phyloP scores from a whole-genome alignment of 2,329 filamentous ascomycete species.

The Diaporthe helianthi region DNA sequence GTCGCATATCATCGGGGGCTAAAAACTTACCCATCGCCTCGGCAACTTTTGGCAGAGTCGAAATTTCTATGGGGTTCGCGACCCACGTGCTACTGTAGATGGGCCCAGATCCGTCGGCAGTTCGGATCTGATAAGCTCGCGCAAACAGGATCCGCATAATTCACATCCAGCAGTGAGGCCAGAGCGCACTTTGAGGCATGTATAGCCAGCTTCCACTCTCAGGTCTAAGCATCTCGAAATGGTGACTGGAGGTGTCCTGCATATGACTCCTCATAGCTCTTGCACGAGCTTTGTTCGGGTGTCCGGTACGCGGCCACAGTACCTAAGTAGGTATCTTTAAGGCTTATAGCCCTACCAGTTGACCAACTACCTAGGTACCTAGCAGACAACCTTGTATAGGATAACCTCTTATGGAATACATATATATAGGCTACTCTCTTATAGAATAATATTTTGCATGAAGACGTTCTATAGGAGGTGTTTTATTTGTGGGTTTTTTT shows the following conservation, averaged over 20 bases:
- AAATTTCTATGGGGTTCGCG: not conserved
- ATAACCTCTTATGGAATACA: no score
- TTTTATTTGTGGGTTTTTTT: no score
- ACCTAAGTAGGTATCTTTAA: no score
- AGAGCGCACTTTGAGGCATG: not conserved
- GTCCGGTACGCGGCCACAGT: not conserved
- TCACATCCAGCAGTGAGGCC: constrained; percentile 1
- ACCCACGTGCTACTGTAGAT: constrained; percentile 13
- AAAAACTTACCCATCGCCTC: not conserved
- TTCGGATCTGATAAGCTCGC: constrained; percentile 12
- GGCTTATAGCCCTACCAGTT: no score
- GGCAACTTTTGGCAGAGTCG: not conserved
- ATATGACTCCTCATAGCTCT: no score
- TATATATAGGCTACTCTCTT: no score
- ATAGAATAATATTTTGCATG: no score
- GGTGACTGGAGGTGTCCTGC: not conserved
- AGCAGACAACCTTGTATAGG: no score
- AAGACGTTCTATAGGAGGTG: no score
- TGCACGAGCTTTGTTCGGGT: no score
- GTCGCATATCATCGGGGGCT: not conserved
- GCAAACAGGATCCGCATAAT: not conserved
- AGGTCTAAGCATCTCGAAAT: not conserved
- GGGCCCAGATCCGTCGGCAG: not conserved
- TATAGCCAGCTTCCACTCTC: not conserved
- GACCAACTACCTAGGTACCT: no score